Base-by-base conservation (phyloP, 2,329 filamentous ascomycete species). In the Fusarium humuli region DNA sequence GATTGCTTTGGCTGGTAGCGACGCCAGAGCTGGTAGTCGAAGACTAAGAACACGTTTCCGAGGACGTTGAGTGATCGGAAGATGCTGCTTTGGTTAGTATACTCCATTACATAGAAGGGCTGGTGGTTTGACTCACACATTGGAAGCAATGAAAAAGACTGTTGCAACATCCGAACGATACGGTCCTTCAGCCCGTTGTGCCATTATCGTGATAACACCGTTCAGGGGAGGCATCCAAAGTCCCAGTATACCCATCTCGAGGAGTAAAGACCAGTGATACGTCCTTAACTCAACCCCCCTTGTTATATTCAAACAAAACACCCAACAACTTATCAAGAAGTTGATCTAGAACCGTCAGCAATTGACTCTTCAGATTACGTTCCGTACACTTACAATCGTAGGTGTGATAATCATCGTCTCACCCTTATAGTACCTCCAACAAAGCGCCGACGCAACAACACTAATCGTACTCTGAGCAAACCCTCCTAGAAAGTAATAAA, bases 1-100 rank as follows among this genome's bases (percentile, higher is more conserved):
- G 77, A 71, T 52, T 77, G 69, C 29, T 71, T 61, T 10, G 80
- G 79, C 34, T 76, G 74, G 54, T 79, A 56, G 40, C 80, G 80
- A 8, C 72, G 77, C 71, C 80, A 83, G 37, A 80, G 69, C 57
- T 81, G 78, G 67, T 80, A 82, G 61, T 82, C 80, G 67, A 57
- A 77, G 13, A 78, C 53, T 29, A 84, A 75, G 22, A 82, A 63
- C 6, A 78, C 40, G 61, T 82, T 82, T 16, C 82, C 82, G 4
- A 82, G 34, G 14, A 76, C 69, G 57, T 83, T 83, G 11, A 83
- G 60, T 11, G 81, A 64, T 8, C 81, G 80, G 44, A 81, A 81
- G 2, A 79, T 11, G 49, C 81, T 83, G 11, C 4, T 27, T 22
- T 37, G 9, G 40, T 76, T 23, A 63, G 70, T 23, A 12, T 2